These are phyloP conservation scores for Harrya chromipes DNA, from an alignment of 768 basidiomycete genomes.

Conservation along the genomic window DNA sequence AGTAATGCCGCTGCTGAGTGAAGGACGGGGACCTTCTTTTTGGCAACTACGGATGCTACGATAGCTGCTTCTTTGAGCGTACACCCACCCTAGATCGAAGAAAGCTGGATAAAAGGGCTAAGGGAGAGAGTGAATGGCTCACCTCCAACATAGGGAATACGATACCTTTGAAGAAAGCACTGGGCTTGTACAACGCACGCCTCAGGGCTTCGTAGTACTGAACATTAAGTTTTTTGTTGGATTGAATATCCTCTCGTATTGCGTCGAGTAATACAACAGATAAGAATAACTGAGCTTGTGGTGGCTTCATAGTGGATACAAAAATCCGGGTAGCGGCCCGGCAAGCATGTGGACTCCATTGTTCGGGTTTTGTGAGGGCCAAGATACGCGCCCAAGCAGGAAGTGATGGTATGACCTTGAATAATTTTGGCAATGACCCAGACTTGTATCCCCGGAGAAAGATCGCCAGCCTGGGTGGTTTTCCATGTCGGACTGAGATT, in stretches of 20 bases:
- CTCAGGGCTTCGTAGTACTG: slow-evolving; percentile 95
- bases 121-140: slow-evolving; percentile 24
- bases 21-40: slow-evolving; percentile 91
- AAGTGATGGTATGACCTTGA: slow-evolving; percentile 96
- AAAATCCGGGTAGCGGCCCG: slow-evolving; percentile 93
- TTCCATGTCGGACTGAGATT: slow-evolving; percentile 1
- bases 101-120: slow-evolving; percentile 28
- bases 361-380: slow-evolving; percentile 86
- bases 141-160: slow-evolving; percentile 95
- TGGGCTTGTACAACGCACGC: slow-evolving; percentile 91
- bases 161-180: slow-evolving; percentile 97
- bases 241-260: slow-evolving; percentile 82
- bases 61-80: slow-evolving; percentile 94
- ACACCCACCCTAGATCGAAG: slow-evolving; percentile 59
- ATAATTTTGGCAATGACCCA: slow-evolving; percentile 91
- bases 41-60: slow-evolving; percentile 85
- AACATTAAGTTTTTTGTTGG: slow-evolving; percentile 85
- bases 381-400: slow-evolving; percentile 96
- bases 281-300: slow-evolving; percentile 89
- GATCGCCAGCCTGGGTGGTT: slow-evolving; percentile 64
- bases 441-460: slow-evolving; percentile 89
- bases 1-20: slow-evolving; percentile 95
- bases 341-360: slow-evolving; percentile 95
- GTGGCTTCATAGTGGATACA: slow-evolving; percentile 94
- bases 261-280: slow-evolving; percentile 89